Evolutionary conservation across 2,329 filamentous ascomycete genomes (phyloP), one percentile per base, ranked within the genome.

Genomic region (Coniochaeta sp.): DNA sequence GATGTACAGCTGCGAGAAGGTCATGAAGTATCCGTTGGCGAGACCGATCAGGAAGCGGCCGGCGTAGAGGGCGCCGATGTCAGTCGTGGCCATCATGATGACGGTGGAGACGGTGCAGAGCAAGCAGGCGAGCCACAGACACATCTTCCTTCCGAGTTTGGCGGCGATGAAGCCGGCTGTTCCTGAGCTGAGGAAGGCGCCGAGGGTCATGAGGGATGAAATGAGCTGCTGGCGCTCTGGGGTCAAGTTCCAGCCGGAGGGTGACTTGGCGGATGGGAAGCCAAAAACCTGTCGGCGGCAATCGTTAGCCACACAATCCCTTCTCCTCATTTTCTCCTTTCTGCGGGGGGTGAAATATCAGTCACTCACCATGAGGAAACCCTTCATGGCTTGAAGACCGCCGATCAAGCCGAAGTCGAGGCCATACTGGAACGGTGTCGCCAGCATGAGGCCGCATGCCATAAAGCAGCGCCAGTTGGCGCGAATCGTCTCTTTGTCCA

Each of bases 11-110:
- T 59, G 57, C 10, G 57, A 59, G 20, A 58, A 78, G 1, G 74
- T 77, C 74, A 78, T 76, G 59, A 78, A 74, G 55, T 75, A 72
- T 1, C 76, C 76, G 57, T 78, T 78, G 1, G 74, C 74, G 2
- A 79, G 52, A 6, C 77, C 77, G 51, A 78, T 77, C 13, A 79
- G 60, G 8, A 79, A 58, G 52, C 77, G 71, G 9, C 74, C 77
- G 26, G 70, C 67, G 52, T 80, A 79, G 7, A 80, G 68, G 2
- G 70, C 74, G 16, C 67, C 73, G 45, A 81, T 76, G 35, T 67
- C 62, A 2, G 66, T 69, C 0, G 73, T 77, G 3, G 71, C 67
- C 75, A 79, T 78, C 77, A 79, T 79, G 57, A 78, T 70, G 32
- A 77, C 66, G 53, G 77, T 78, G 4, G 75, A 67, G 4, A 75